Base-by-base conservation (phyloP, 257 asterid genomes). In the Handroanthus guayacan region DNA sequence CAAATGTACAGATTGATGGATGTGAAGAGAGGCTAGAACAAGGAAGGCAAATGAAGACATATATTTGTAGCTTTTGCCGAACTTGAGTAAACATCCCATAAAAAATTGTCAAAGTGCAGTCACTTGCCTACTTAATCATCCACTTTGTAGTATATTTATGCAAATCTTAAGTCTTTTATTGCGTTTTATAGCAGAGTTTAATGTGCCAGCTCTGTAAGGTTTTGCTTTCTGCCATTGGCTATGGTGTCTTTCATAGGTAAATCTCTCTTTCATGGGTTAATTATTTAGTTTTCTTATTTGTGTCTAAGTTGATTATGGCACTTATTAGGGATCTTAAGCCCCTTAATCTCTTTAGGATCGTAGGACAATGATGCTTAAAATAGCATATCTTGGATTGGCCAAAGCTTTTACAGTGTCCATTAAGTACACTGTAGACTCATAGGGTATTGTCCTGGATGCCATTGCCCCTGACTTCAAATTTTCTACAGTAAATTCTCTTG, bases 171-270 rank as follows among this genome's bases (percentile, higher is more conserved):
- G 38, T 31, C 50, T 60, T 50, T 34, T 48, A 3, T 41, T 52
- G 34, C 60, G 56, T 41, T 38, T 62, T 17, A 72, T 79, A 54
- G 36, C 91, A 92, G 99, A 87, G 94, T 72, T 77, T 94, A 82
- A 89, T 95, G 97, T 95, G 83, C 80, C 99, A 95, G 89, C 98
- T 95, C 69, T 95, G 99, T 78, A 86, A 66, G 99, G 98, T 20
- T 95, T 95, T 64, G 94, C 99, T 20, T 95, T 95, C 87, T 95
- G 98, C 87, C 99, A 95, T n/a, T 73, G 95, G 99, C 17, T 97
- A 90, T 72, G 99, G 99, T 25, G 97, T 95, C 75, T 60, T 95
- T 36, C 98, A 95, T 85, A 86, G 99, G 99, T 92, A 72, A n/a
- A 6, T 43, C 62, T 25, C 37, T 25, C 16, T 14, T 62, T 34